Percentiles rank a stretch among this genome's conserved stretches.
Evolutionary conservation across 2,329 filamentous ascomycete species (phyloP).

Genomic region (Phialophora verrucosa): DNA sequence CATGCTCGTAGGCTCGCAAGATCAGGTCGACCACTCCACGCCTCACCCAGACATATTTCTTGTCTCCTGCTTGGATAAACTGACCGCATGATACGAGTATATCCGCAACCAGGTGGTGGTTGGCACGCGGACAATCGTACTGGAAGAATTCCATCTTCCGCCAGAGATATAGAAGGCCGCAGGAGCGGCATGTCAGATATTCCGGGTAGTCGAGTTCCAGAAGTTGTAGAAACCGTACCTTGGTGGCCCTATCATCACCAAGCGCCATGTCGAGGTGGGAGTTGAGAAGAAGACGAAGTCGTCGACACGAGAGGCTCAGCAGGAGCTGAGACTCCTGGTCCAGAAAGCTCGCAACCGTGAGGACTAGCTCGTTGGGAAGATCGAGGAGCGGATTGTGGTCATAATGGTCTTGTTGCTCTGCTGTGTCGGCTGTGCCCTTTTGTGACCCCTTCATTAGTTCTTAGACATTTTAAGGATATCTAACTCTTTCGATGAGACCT

Average conservation of each 20-base stretch:
- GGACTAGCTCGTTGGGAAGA: conserved; percentile 31
- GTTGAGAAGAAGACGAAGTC: conserved; percentile 29
- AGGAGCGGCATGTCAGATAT: conserved; percentile 32
- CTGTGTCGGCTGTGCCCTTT: conserved; percentile 20
- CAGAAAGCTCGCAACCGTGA: conserved; percentile 27
- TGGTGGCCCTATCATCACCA: conserved; percentile 19
- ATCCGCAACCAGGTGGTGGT: conserved; percentile 17
- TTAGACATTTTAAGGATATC: conserved; percentile 20
- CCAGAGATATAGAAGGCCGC: conserved; percentile 28
- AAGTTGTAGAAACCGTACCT: conserved; percentile 27
- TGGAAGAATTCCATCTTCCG: conserved; percentile 13
- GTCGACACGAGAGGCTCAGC: conserved; percentile 30
- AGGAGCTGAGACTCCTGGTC: conserved; percentile 26
- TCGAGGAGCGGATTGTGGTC: conserved; percentile 25
- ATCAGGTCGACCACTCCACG: conserved; percentile 28
- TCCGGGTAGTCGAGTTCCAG: conserved; percentile 31
- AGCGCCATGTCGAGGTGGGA: conserved; percentile 22
- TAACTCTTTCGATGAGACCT: conserved; percentile 26
- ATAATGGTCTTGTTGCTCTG: conserved; percentile 20
- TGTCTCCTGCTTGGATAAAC: not conserved
- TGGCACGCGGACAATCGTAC: conserved; percentile 28
- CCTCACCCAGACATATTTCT: conserved; percentile 10
- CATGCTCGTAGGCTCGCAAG: conserved; percentile 30
- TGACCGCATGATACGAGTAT: conserved; percentile 20
- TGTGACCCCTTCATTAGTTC: conserved; percentile 25